Evolutionary conservation across 1,284 basidiomycete species (phyloP).

Genomic region (Trametes sp.): DNA sequence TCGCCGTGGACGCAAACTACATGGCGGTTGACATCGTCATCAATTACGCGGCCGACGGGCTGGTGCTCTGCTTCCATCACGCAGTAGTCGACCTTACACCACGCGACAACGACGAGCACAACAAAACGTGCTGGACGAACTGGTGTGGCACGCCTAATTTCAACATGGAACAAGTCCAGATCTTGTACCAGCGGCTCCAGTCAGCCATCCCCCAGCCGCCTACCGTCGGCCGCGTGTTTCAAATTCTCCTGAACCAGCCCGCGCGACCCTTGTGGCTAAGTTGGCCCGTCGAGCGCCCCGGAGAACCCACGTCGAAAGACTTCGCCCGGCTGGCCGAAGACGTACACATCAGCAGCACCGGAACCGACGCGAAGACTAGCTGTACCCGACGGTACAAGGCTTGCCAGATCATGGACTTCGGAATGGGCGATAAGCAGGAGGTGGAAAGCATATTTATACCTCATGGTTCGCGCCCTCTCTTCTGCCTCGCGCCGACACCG

Average conservation of each 20-base stretch:
- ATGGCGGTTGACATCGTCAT: constrained; percentile 93
- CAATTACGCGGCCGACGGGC: constrained; percentile 91
- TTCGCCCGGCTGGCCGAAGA: constrained; percentile 85
- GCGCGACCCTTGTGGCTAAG: constrained; percentile 75
- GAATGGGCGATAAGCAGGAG: constrained; percentile 65
- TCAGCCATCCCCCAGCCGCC: constrained; percentile 57
- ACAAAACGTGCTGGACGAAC: constrained; percentile 89
- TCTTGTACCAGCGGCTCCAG: constrained; percentile 65
- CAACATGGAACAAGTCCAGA: constrained; percentile 59
- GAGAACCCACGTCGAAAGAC: constrained; percentile 77
- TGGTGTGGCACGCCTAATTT: constrained; percentile 88
- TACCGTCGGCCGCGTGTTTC: constrained; percentile 75
- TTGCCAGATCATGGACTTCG: constrained; percentile 71
- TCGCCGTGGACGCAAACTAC: constrained; percentile 81
- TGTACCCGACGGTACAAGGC: constrained; percentile 93
- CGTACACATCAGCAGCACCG: constrained; percentile 70
- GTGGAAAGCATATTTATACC: constrained; percentile 94
- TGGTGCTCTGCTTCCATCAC: constrained; percentile 96
- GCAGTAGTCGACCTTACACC: constrained; percentile 81
- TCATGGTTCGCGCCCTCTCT: constrained; percentile 70
- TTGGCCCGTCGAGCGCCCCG: constrained; percentile 83
- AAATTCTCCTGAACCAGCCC: constrained; percentile 69
- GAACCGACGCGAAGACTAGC: constrained; percentile 84
- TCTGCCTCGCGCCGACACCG: constrained; percentile 20
- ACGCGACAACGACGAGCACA: constrained; percentile 82